A percentile compares a stretch with the other conserved stretches of the same genome.
Evolutionary conservation across 495 filamentous ascomycete species (phyloP).

Genomic region (Penicillium cinerascens): DNA sequence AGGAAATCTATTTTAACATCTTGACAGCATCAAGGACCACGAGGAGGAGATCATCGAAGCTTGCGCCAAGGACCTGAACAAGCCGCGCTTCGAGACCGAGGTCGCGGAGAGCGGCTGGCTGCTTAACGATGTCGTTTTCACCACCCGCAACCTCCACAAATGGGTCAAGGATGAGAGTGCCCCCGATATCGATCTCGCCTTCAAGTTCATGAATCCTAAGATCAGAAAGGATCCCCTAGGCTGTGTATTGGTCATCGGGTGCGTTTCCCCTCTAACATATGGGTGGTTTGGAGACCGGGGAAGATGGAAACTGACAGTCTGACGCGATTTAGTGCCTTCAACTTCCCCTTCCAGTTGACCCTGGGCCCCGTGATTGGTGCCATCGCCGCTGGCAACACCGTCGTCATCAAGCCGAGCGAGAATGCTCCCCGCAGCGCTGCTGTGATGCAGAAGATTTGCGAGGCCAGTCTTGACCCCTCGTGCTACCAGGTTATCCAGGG

Average conservation of each 20-base stretch:
- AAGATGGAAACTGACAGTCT: background rate
- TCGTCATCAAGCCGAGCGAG: constrained; percentile 86
- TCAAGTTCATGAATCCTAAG: constrained; percentile 63
- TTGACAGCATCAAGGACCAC: constrained; percentile 65
- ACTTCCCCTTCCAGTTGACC: constrained; percentile 82
- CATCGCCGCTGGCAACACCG: constrained; percentile 87
- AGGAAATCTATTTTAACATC: constrained; percentile 3
- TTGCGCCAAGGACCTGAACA: constrained; percentile 68
- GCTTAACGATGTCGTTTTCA: constrained; percentile 74
- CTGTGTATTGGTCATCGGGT: constrained; percentile 80
- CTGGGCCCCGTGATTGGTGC: constrained; percentile 81
- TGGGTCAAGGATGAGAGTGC: constrained; percentile 81
- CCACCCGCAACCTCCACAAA: constrained; percentile 68
- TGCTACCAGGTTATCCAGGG: constrained; percentile 80
- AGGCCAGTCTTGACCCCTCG: constrained; percentile 69
- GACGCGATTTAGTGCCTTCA: constrained; percentile 61
- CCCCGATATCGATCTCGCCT: constrained; percentile 63
- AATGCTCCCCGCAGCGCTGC: constrained; percentile 69
- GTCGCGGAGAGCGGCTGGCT: constrained; percentile 70
- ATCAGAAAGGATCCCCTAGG: constrained; percentile 90
- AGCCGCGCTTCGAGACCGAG: constrained; percentile 64
- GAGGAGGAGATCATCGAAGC: constrained; percentile 65
- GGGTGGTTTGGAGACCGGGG: background rate
- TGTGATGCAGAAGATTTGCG: constrained; percentile 72
- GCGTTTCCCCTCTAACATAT: constrained; percentile 12